These are phyloP conservation scores for Hericium coralloides DNA, from an alignment of 768 basidiomycete species.

Conservation along the genomic window DNA sequence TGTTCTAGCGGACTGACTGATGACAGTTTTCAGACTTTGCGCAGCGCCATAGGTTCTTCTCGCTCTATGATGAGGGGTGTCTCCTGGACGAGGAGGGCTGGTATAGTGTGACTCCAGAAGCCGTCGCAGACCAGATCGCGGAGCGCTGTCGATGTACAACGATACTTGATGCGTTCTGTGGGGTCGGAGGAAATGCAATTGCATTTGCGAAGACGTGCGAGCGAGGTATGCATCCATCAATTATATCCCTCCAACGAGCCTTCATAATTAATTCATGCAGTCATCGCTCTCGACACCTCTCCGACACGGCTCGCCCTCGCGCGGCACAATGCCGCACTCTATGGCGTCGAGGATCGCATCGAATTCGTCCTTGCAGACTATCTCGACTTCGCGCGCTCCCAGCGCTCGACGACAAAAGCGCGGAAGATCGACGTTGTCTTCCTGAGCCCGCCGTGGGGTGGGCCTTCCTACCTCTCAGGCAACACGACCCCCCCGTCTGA, in stretches of 20 bases:
- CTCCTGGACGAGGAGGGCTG: constrained; percentile 94
- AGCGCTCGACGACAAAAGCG: background rate
- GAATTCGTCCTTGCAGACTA: constrained; percentile 91
- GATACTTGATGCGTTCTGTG: constrained; percentile 91
- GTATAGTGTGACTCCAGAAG: constrained; percentile 95
- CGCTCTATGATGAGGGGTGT: constrained; percentile 71
- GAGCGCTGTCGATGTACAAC: constrained; percentile 82
- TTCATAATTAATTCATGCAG: constrained; percentile 30
- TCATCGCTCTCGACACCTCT: constrained; percentile 89
- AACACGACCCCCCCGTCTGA: constrained; percentile 11
- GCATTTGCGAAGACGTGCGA: constrained; percentile 96
- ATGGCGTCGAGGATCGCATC: constrained; percentile 91
- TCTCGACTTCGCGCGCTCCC: constrained; percentile 60
- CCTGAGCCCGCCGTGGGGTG: constrained; percentile 94
- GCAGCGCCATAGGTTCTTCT: constrained; percentile 78
- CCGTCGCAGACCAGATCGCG: constrained; percentile 87
- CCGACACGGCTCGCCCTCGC: constrained; percentile 82
- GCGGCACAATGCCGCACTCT: constrained; percentile 86
- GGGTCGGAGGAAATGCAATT: constrained; percentile 96
- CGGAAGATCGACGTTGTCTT: constrained; percentile 83
- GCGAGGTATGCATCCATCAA: constrained; percentile 49
- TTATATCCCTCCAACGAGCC: background rate
- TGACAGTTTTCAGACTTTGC: constrained; percentile 55
- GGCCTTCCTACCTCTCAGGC: constrained; percentile 57
- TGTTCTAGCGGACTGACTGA: background rate